Percentiles rank a stretch among this genome's conserved stretches.
These are phyloP conservation scores for Quercus dentata DNA, from an alignment of 306 rosid species.

Conservation along the genomic window DNA sequence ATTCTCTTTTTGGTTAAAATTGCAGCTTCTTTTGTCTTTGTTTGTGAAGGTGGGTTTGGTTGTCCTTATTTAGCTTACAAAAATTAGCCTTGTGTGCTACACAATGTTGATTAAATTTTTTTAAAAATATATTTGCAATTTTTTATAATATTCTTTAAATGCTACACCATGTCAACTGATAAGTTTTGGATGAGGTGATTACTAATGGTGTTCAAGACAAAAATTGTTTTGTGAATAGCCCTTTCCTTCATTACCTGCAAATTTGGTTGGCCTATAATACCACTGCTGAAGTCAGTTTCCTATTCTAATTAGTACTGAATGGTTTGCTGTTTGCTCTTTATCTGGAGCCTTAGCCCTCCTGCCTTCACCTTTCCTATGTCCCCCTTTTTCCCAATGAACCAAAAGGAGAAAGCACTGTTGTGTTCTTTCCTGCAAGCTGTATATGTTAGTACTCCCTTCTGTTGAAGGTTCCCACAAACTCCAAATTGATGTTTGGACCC, in stretches of 20 bases:
- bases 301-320: not conserved
- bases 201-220: not conserved
- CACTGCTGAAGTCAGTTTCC: not conserved
- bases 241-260: not conserved
- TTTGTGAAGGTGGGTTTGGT: not conserved
- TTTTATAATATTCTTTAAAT: not conserved
- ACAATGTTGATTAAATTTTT: not conserved
- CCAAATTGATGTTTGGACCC: not conserved
- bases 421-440: not conserved
- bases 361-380: not conserved
- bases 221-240: not conserved
- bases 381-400: not conserved
- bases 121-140: no score
- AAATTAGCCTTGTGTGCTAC: constrained; percentile 3
- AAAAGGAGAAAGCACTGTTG: not conserved
- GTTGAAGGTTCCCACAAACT: not conserved
- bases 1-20: not conserved
- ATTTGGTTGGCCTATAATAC: constrained; percentile 3
- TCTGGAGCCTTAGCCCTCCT: not conserved
- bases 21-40: not conserved
- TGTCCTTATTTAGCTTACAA: not conserved
- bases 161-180: not conserved
- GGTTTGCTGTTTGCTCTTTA: not conserved
- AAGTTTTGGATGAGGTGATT: not conserved
- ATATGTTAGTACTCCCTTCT: not conserved